A percentile compares a stretch with the other conserved stretches of the same genome.
phyloP scores from a whole-genome alignment of 768 basidiomycete species.

The Suillus spraguei region DNA sequence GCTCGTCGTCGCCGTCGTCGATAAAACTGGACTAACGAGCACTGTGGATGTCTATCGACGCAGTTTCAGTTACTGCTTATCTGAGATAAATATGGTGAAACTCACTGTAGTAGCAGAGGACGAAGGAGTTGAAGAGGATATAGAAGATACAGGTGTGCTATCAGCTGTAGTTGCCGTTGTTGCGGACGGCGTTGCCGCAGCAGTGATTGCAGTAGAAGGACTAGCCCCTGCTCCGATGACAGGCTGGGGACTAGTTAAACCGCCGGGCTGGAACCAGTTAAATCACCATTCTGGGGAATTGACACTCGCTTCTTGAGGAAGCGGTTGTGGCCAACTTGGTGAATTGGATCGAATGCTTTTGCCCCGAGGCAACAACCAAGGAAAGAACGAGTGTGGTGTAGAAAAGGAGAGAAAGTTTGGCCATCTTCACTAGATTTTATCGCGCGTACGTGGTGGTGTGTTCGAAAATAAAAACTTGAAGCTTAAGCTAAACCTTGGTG shows the following conservation, averaged over 20 bases:
- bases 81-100: background rate
- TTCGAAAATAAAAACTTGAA: slow-evolving; percentile 1
- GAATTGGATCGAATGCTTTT: slow-evolving; percentile 42
- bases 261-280: slow-evolving; percentile 17
- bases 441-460: slow-evolving; percentile 1
- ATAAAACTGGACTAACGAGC: slow-evolving; percentile 16
- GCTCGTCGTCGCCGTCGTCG: slow-evolving; percentile 13
- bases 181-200: slow-evolving; percentile 16
- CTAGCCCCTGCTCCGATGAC: slow-evolving; percentile 39
- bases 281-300: slow-evolving; percentile 16
- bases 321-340: slow-evolving; percentile 62
- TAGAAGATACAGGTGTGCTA: slow-evolving; percentile 17
- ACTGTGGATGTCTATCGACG: slow-evolving; percentile 7
- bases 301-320: slow-evolving; percentile 68
- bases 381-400: slow-evolving; percentile 57
- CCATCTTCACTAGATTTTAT: slow-evolving; percentile 44
- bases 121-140: slow-evolving; percentile 16
- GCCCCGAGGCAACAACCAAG: slow-evolving; percentile 49
- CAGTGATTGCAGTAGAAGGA: slow-evolving; percentile 21
- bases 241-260: slow-evolving; percentile 13
- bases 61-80: background rate
- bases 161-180: slow-evolving; percentile 15
- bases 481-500: background rate
- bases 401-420: slow-evolving; percentile 65
- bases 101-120: slow-evolving; percentile 27